Percentiles rank a stretch among this genome's conserved stretches.
Conservation (phyloP, 2,329 filamentous ascomycete species). For the Gaeumannomyces tritici region DNA sequence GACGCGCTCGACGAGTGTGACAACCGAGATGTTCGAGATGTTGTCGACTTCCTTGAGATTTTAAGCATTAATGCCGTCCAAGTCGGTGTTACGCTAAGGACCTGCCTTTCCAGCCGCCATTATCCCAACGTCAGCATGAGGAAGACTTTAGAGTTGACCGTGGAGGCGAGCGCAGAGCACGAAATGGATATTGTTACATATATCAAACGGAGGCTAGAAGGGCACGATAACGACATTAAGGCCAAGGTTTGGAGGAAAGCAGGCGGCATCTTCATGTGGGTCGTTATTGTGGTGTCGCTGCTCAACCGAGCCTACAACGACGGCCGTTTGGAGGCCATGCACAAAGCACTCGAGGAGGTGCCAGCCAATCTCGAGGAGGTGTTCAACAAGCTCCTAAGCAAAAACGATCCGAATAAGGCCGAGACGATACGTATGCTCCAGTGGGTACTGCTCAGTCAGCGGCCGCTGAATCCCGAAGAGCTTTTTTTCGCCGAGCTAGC, state of each 20-base stretch:
- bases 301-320: conserved; percentile 24
- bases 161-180: conserved; percentile 14
- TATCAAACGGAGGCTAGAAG: conserved; percentile 18
- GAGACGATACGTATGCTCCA: conserved; percentile 35
- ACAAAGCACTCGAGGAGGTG: conserved; percentile 20
- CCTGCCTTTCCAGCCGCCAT: conserved; percentile 23
- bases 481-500: conserved; percentile 31
- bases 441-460: conserved; percentile 41
- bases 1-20: conserved; percentile 26
- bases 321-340: conserved; percentile 12
- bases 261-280: conserved; percentile 26
- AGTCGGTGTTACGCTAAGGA: conserved; percentile 8
- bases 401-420: conserved; percentile 31
- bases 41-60: conserved; percentile 14
- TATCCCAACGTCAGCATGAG: conserved; percentile 23
- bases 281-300: conserved; percentile 20
- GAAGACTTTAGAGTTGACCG: conserved; percentile 14
- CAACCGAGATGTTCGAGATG: conserved; percentile 10
- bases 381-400: conserved; percentile 39
- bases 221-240: conserved; percentile 20
- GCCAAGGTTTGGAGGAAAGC: conserved; percentile 15
- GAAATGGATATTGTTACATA: conserved; percentile 21
- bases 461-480: conserved; percentile 30
- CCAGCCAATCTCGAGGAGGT: conserved; percentile 32
- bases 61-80: conserved; percentile 13